phyloP scores from a whole-genome alignment of 352 stramenopile genomes.

The Lagenidium giganteum region DNA sequence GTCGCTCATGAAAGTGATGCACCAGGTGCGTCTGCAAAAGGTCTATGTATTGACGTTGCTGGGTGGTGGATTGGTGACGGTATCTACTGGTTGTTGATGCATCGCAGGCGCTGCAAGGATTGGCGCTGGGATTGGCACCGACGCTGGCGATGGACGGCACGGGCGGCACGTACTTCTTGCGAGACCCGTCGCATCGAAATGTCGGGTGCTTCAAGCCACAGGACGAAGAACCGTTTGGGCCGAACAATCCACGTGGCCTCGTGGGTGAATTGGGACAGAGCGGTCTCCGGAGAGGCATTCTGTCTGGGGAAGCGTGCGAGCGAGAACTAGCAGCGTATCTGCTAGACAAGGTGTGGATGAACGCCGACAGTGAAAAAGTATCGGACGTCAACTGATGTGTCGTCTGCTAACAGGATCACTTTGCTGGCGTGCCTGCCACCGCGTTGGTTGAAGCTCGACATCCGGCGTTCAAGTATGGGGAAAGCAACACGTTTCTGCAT shows the following conservation, averaged over 20 bases:
- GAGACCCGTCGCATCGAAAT: constrained; percentile 90
- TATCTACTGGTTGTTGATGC: constrained; percentile 11
- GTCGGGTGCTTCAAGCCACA: constrained; percentile 97
- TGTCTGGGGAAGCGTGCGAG: constrained; percentile 95
- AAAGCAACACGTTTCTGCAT: constrained; percentile 35
- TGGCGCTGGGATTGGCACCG: constrained; percentile 90
- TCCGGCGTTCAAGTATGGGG: constrained; percentile 73
- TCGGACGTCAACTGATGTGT: too few species aligned
- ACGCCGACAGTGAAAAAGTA: neutral
- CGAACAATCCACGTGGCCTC: constrained; percentile 96
- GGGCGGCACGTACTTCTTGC: constrained; percentile 98
- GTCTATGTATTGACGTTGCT: neutral
- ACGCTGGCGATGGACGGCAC: constrained; percentile 94
- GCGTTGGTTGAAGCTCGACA: constrained; percentile 72
- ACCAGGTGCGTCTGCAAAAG: constrained; percentile 63
- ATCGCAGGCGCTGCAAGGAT: constrained; percentile 75
- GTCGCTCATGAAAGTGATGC: constrained; percentile 78
- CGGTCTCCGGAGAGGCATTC: constrained; percentile 88
- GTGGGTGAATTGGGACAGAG: constrained; percentile 77
- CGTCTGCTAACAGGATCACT: constrained; percentile 82
- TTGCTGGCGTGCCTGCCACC: constrained; percentile 76
- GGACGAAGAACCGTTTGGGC: constrained; percentile 98
- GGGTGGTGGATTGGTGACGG: neutral
- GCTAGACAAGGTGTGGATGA: constrained; percentile 76
- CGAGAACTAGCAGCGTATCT: constrained; percentile 97